These are phyloP conservation scores for Monascus purpureus DNA, from an alignment of 495 filamentous ascomycete species.

Conservation along the genomic window DNA sequence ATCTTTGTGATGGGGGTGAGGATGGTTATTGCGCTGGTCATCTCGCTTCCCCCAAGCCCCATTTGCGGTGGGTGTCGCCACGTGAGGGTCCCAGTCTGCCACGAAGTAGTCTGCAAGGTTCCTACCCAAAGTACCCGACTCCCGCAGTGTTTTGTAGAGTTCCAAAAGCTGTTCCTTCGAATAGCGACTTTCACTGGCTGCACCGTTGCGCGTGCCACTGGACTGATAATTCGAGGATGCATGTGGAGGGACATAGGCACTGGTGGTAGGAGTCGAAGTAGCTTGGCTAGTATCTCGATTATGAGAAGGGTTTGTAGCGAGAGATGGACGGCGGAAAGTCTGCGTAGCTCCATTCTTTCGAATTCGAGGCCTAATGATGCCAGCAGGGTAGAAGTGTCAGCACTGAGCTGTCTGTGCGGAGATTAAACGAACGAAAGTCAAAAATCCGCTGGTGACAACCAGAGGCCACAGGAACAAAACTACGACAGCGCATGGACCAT, in stretches of 20 bases:
- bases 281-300: conserved; percentile 34
- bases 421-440: no score
- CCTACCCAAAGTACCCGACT: conserved; percentile 39
- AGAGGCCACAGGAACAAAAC: no score
- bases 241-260: conserved; percentile 49
- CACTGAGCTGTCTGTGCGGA: no score
- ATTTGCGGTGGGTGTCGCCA: conserved; percentile 44
- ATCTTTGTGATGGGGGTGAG: conserved; percentile 25
- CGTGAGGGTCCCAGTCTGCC: conserved; percentile 61
- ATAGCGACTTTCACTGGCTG: conserved; percentile 48
- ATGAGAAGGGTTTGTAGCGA: conserved; percentile 45
- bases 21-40: conserved; percentile 45
- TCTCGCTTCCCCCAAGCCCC: conserved; percentile 66
- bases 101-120: conserved; percentile 59
- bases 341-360: conserved; percentile 69
- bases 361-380: conserved; percentile 39
- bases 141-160: conserved; percentile 50
- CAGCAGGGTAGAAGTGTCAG: neutral
- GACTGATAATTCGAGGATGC: conserved; percentile 35
- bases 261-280: conserved; percentile 32
- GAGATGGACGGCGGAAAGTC: conserved; percentile 74
- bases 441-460: no score
- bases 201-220: conserved; percentile 39
- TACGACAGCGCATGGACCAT: conserved; percentile 1
- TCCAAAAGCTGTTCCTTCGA: conserved; percentile 72